Base-by-base conservation (phyloP, 2,329 filamentous ascomycete genomes). In the Fusarium denticulatum region DNA sequence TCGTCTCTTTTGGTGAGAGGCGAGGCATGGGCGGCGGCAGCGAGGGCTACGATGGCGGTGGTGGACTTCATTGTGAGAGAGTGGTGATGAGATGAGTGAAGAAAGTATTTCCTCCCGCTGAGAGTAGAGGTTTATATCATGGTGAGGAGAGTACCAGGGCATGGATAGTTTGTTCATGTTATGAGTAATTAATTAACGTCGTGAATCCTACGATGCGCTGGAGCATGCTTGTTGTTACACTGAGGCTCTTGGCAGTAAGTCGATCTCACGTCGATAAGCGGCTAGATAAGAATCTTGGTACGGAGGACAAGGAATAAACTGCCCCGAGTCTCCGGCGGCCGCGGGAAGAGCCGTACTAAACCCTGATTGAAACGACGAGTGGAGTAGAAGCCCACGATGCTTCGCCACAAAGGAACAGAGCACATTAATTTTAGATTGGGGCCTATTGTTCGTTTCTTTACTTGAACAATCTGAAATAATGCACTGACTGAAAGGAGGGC, bases 41-140 rank as follows among this genome's bases (percentile, higher is more conserved):
- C 43, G 9, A 71, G 34, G 8, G 60, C 67, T 28, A 71, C 13
- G 6, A 71, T 28, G 28, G 30, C 30, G 6, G 49, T 9, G 6
- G 37, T 15, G 5, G 49, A 71, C 28, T 71, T 71, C 67, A 71
- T 71, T 22, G 24, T 34, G 9, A n/a, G 26, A 42, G n/a, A 59
- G 4, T 18, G 18, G 2, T 13, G 50, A 28, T 22, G 14, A 37
- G 24, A 16, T 28, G 15, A 34, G 24, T 49, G 24, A 66, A 50
- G 50, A 59, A 18, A 26, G 39, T n/a, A n/a, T 14, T 42, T 30
- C 10, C 32, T 36, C 18, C 7, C 22, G 36, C 13, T 20, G 13
- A 6, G 2, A 15, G 9, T 7, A 1, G 20, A 22, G 20, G 22
- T 30, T 40, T 56, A n/a, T 64, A 50, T 24, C 22, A 14, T 2